phyloP scores from a whole-genome alignment of 2,329 filamentous ascomycete genomes.

The Pezicula neosporulosa region DNA sequence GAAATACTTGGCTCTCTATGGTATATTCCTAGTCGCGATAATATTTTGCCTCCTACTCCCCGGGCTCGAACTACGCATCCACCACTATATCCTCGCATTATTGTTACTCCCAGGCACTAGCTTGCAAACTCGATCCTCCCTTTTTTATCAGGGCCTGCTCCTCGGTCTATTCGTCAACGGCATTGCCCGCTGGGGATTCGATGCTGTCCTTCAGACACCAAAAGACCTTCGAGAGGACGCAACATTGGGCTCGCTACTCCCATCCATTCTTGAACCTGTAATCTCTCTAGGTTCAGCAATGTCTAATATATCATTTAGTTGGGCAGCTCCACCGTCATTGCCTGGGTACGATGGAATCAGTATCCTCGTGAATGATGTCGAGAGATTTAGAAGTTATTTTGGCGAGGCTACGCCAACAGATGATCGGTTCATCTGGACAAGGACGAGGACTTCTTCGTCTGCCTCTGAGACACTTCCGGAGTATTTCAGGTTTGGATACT shows the following conservation, averaged over 20 bases:
- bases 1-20: conserved; percentile 75
- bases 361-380: conserved; percentile 81
- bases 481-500: conserved; percentile 75
- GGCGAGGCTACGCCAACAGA: conserved; percentile 42
- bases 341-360: conserved; percentile 66
- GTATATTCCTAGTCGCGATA: conserved; percentile 62
- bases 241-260: conserved; percentile 60
- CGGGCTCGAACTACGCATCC: conserved; percentile 77
- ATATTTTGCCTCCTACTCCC: conserved; percentile 70
- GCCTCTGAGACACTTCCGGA: conserved; percentile 41
- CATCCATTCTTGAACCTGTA: conserved; percentile 41
- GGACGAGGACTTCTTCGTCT: conserved; percentile 30
- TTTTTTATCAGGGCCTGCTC: conserved; percentile 86
- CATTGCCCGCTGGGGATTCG: conserved; percentile 91
- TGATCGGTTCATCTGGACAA: conserved; percentile 55
- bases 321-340: conserved; percentile 4
- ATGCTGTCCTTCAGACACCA: conserved; percentile 82
- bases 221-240: conserved; percentile 66
- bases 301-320: conserved; percentile 32
- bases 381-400: conserved; percentile 72
- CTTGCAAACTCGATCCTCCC: conserved; percentile 78
- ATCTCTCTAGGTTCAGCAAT: conserved; percentile 47
- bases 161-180: conserved; percentile 93
- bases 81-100: conserved; percentile 90
- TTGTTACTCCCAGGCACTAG: conserved; percentile 84